Percentiles rank a stretch among this genome's conserved stretches.
phyloP scores from a whole-genome alignment of 2,329 filamentous ascomycete genomes.

The Fusarium camptoceras region DNA sequence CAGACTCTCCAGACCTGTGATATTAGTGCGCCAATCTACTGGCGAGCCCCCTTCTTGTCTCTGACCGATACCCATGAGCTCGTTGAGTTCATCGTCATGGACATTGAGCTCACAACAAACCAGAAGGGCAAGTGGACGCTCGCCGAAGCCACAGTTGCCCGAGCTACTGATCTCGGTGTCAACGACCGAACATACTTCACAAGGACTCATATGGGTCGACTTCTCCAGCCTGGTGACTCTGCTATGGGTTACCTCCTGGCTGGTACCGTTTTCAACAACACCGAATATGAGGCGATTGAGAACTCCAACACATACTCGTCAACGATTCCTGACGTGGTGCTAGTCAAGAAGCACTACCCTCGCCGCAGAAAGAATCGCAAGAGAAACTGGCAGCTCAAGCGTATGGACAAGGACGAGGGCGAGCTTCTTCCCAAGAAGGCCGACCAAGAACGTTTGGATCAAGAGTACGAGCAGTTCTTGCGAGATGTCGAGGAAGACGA shows the following conservation, averaged over 20 bases:
- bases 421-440: constrained; percentile 88
- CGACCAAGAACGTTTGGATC: constrained; percentile 88
- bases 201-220: constrained; percentile 86
- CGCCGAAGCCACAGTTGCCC: constrained; percentile 88
- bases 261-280: constrained; percentile 93
- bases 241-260: constrained; percentile 94
- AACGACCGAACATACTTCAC: constrained; percentile 92
- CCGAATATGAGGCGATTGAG: constrained; percentile 85
- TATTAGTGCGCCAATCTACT: constrained; percentile 84
- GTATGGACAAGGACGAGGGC: constrained; percentile 89
- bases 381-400: constrained; percentile 94
- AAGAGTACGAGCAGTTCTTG: constrained; percentile 97
- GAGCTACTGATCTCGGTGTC: constrained; percentile 84
- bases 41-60: constrained; percentile 86
- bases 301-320: constrained; percentile 79
- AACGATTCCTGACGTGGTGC: constrained; percentile 88
- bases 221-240: constrained; percentile 89
- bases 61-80: constrained; percentile 87
- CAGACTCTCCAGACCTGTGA: constrained; percentile 92
- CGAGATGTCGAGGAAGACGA: constrained; percentile 96
- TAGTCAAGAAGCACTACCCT: constrained; percentile 97
- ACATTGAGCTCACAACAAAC: constrained; percentile 83
- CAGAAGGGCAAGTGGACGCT: constrained; percentile 85
- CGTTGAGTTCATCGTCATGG: constrained; percentile 93
- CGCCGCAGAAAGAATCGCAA: constrained; percentile 82